Evolutionary conservation across 345 rosid species (phyloP), one percentile per base, ranked within the genome.

Genomic region (Psidium guajava): DNA sequence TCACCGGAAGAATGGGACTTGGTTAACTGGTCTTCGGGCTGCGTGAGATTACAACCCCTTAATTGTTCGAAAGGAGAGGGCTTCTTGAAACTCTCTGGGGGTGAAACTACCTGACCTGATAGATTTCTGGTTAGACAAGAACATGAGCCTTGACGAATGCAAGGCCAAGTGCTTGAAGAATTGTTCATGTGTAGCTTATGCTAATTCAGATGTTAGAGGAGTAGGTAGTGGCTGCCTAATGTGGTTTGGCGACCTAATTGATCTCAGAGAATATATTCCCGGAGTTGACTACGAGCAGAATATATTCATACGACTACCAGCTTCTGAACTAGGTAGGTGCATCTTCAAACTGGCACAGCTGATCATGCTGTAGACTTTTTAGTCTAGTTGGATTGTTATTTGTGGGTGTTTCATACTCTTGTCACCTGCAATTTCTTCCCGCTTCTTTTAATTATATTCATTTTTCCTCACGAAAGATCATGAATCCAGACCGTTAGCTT

Each of bases 171-270:
- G 93, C 82, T 61, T 80, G 57, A 59, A 59, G 24, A 87, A 88
- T 28, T 91, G 91, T 83, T 90, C 89, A 32, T 90, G 92, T n/a
- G 83, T 36, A 4, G 93, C 92, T 85, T 90, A 87, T 64, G 85
- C 88, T 12, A 84, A 36, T 84, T 77, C 88, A 7, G 81, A 86
- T 52, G 84, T 90, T 53, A 59, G 47, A 22, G 84, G 73, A 57
- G 90, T 87, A 59, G 88, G 90, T 14, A 50, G 85, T 5, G 92
- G 92, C 6, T 89, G 92, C 83, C 86, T 87, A 83, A 50, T 90
- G 32, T 89, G 92, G 92, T 42, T 51, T 61, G 84, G 74, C 6
- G 40, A 73, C 25, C 82, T 84, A 50, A 52, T 0, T 13, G 86
- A 84, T 54, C 25, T 73, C 24, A 49, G 27, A 25, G 86, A 69